Conservation (phyloP, 768 basidiomycete genomes). For the Gloeophyllum trabeum region DNA sequence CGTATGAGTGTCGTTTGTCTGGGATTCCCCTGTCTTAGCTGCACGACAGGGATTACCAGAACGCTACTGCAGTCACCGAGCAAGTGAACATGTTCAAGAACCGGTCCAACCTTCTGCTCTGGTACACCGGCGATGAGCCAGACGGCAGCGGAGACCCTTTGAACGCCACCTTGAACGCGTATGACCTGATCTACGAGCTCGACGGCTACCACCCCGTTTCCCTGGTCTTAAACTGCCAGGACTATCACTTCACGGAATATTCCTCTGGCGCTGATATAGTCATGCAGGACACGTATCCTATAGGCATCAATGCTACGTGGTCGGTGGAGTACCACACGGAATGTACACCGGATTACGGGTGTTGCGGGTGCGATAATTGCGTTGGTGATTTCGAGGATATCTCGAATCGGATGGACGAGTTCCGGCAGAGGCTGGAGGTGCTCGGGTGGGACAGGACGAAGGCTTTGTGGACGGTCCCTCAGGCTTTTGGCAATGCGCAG, state of each 20-base stretch:
- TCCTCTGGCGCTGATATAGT: constrained; percentile 58
- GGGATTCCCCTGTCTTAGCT: no score
- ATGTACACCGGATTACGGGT: constrained; percentile 57
- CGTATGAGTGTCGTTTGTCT: no score
- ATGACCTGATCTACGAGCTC: constrained; percentile 32
- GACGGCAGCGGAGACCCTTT: constrained; percentile 49
- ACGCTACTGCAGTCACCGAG: constrained; percentile 45
- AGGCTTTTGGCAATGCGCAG: constrained; percentile 53
- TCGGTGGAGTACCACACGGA: constrained; percentile 49
- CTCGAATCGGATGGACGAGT: constrained; percentile 54
- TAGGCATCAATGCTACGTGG: constrained; percentile 51
- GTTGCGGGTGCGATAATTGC: constrained; percentile 69
- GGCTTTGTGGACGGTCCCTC: constrained; percentile 72
- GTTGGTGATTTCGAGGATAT: constrained; percentile 60
- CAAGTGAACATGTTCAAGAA: constrained; percentile 63
- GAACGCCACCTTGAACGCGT: constrained; percentile 37
- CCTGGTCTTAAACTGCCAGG: constrained; percentile 40
- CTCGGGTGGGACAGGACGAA: constrained; percentile 62
- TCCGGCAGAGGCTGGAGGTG: constrained; percentile 41
- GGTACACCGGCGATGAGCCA: constrained; percentile 70
- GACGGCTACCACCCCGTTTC: constrained; percentile 53
- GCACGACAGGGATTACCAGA: constrained; percentile 46
- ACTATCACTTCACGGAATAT: constrained; percentile 53
- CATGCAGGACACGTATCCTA: constrained; percentile 53
- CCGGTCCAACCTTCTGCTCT: constrained; percentile 56